Conservation (phyloP, 1,284 basidiomycete genomes). For the Bjerkandera adusta region DNA sequence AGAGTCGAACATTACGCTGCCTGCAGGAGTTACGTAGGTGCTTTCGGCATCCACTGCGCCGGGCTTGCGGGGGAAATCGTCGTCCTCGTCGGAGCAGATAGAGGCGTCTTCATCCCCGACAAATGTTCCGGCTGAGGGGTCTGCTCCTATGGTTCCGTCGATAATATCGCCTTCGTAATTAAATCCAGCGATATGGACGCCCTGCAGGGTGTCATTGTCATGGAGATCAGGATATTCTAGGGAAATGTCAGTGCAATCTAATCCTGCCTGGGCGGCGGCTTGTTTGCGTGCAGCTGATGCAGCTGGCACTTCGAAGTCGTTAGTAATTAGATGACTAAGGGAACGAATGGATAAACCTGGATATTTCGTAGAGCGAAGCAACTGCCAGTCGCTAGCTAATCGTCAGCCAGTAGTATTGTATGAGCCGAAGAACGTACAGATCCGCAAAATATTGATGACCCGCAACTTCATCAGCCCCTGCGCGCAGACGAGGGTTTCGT, state of each 20-base stretch:
- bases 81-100: neutral
- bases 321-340: neutral
- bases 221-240: neutral
- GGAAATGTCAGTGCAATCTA: neutral
- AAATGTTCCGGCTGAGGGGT: neutral
- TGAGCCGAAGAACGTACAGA: constrained; percentile 34
- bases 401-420: neutral
- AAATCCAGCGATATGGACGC: constrained; percentile 18
- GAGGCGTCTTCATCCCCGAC: neutral
- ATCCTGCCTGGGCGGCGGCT: neutral
- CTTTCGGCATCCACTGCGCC: constrained; percentile 1
- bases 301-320: neutral
- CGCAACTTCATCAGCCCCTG: constrained; percentile 37
- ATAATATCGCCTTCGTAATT: constrained; percentile 9
- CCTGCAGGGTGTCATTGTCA: constrained; percentile 11
- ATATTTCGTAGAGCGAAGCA: constrained; percentile 15
- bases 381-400: constrained; percentile 40
- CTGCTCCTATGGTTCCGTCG: neutral
- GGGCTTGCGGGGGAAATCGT: too few species aligned
- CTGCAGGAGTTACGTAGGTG: constrained; percentile 7
- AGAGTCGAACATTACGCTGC: too few species aligned
- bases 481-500: constrained; percentile 48
- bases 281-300: neutral
- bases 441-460: constrained; percentile 44
- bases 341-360: constrained; percentile 17